Evolutionary conservation across 176 grass and related monocot species (phyloP), one percentile per base, ranked within the genome.

Genomic region (Carex pumila): DNA sequence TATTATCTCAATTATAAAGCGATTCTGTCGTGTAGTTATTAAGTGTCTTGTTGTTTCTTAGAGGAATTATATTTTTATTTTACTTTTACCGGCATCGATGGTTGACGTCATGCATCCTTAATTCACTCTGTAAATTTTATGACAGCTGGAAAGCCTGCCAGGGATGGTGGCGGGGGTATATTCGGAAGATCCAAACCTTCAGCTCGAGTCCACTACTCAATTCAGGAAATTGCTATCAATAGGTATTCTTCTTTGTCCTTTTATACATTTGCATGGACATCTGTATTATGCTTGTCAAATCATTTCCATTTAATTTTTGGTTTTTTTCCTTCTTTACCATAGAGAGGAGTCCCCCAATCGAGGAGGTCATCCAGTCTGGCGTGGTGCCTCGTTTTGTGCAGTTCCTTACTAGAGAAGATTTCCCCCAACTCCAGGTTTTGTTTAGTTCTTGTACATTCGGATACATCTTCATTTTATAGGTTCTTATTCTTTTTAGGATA

Each of bases 341-440:
- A 99, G 97, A 99, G 86, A 85, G 97, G 90, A 99, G 97, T 50
- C 97, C 97, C 11, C 97, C 93, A 3, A 99, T 99, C 13, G 93
- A 99, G 87, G 93, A 99, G 86, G 97, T 99, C 75, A 94, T 96
- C 82, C 87, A 88, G 83, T 91, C 97, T 30, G 97, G 93, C 12
- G 97, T 96, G 14, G 97, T 99, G 89, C 97, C 93, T 80, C 86
- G 91, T 73, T 99, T 99, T 75, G 97, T 99, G 81, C 91, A 99
- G 87, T 99, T 94, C 47, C 97, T 99, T 57, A 92, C 85, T 5
- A 92, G 93, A 87, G 97, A 99, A 73, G 97, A 99, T 87, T 94
- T 85, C 17, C 97, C 97, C 39, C 97, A 99, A 85, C 91, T 99
- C 71, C 97, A 99, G 89, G 97, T 91, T 39, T 61, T 45, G 47